These are phyloP conservation scores for Ophiostoma perfectum DNA, from an alignment of 2,329 filamentous ascomycete genomes.

Conservation along the genomic window DNA sequence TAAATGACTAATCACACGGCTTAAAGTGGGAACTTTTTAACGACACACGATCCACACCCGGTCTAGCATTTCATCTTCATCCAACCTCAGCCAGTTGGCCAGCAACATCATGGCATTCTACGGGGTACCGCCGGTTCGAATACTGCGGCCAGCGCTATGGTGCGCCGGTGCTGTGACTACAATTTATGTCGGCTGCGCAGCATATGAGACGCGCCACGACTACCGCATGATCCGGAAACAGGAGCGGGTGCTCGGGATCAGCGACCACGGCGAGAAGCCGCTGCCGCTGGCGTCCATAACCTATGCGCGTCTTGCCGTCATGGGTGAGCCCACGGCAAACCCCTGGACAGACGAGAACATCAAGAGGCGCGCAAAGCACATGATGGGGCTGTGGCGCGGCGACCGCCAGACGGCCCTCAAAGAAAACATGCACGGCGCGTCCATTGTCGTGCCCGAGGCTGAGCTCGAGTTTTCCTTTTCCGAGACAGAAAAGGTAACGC, in stretches of 20 bases:
- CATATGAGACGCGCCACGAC: conserved; percentile 25
- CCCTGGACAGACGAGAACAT: conserved; percentile 13
- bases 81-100: neutral
- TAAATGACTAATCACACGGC: neutral
- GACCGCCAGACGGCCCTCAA: neutral
- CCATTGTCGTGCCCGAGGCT: neutral
- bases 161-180: conserved; percentile 24
- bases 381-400: neutral
- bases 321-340: neutral
- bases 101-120: neutral
- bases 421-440: neutral
- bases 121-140: conserved; percentile 25
- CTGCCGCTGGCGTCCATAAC: neutral
- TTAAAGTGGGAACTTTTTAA: neutral
- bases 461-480: conserved; percentile 13
- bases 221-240: conserved; percentile 21
- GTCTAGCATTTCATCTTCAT: neutral
- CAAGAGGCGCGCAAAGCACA: neutral
- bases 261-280: conserved; percentile 4
- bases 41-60: neutral
- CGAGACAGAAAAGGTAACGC: conserved; percentile 23
- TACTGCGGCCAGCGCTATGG: conserved; percentile 27
- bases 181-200: conserved; percentile 24
- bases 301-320: conserved; percentile 1
- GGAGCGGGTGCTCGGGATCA: conserved; percentile 13